Evolutionary conservation across 1,284 basidiomycete genomes (phyloP), one percentile per base, ranked within the genome.

Genomic region (Cerrena zonata): DNA sequence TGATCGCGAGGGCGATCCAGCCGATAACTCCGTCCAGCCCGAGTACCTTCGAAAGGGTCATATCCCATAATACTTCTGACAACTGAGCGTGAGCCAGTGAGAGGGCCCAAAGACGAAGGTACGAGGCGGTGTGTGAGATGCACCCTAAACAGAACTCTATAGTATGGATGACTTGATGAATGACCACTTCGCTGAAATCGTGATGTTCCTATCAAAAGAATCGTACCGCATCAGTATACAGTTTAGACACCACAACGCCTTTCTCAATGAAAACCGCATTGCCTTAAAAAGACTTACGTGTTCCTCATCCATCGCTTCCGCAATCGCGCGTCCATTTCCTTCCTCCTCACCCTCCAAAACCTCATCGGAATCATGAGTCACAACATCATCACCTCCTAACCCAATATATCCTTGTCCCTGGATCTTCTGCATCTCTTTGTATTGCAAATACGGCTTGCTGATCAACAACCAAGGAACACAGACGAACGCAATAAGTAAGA

Each of bases 91-190:
- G 95, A 5, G 95, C 95, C 45, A 99, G 81, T 26, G 96, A 99
- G 7, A 99, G 79, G 21, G 96, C 96, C 95, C 95, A 99, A 36
- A 99, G 79, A 71, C 95, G 95, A 48, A 99, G 85, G 72, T 99
- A 99, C 21, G 94, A 98, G 5, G 95, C 96, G 2, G 96, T 99
- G 72, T 99, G 97, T 57, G 96, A 99, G 66, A 99, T 97, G 70
- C 95, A 97, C 19, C 94, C 86, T 36, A 99, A 82, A 66, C 95
- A 98, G 76, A 98, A 99, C 74, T 99, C 96, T 69, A 97, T 97
- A 23, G 94, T 96, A 70, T 95, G 94, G 63, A 99, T 99, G 57
- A 96, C 78, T 69, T 98, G 95, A 73, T 99, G 94, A 53, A 99
- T 91, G 39, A 96, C 81, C 45, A 97, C 83, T 71, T 99, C 95